Percentiles rank a stretch among this genome's conserved stretches.
phyloP scores from a whole-genome alignment of 2,329 filamentous ascomycete genomes.

The Botrytis cinerea region DNA sequence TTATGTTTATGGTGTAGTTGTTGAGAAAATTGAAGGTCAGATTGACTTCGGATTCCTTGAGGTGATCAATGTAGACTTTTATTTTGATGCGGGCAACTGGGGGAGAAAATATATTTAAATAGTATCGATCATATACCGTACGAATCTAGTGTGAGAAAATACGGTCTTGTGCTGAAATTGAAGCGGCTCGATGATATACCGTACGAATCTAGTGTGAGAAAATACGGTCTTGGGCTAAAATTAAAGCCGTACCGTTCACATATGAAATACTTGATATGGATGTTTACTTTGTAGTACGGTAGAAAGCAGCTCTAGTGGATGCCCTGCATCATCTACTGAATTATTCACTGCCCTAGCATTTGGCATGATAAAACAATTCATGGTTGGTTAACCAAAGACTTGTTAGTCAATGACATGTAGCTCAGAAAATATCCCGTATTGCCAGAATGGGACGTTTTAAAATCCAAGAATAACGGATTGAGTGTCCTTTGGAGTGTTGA shows the following conservation, averaged over 20 bases:
- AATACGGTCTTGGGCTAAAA: background rate
- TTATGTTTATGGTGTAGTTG: background rate
- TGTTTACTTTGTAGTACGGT: background rate
- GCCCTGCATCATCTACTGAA: fast-evolving
- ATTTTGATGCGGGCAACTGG: background rate
- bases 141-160: background rate
- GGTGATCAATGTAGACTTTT: background rate
- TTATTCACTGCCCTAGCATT: background rate
- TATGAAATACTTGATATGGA: background rate
- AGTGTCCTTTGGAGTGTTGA: too few relatives aligned
- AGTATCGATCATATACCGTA: background rate
- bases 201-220: background rate
- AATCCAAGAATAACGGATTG: background rate
- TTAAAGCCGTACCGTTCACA: background rate
- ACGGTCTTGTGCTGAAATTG: background rate
- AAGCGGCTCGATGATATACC: background rate
- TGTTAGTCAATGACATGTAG: background rate
- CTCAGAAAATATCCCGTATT: background rate
- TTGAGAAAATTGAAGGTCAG: too few relatives aligned
- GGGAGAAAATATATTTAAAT: background rate
- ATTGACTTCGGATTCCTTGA: background rate
- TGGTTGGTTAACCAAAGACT: background rate
- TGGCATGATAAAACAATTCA: background rate
- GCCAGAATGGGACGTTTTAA: background rate
- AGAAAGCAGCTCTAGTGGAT: background rate